Evolutionary conservation across 345 rosid species (phyloP).

Genomic region (Syzygium grande): DNA sequence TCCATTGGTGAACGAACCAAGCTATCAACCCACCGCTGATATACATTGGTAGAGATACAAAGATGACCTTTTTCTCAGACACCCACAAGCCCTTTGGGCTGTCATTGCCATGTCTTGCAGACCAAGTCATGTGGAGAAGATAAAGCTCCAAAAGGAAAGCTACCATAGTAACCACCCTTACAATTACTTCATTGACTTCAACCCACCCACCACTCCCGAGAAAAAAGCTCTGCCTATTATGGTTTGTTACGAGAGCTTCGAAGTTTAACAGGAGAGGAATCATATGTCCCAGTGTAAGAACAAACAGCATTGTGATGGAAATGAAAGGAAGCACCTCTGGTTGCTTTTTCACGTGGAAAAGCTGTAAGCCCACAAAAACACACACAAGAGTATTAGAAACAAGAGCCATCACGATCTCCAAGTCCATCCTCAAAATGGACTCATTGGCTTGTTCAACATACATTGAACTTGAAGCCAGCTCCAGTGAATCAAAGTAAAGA

Average conservation of each 20-base stretch:
- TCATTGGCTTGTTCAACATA: slow-evolving; percentile 49
- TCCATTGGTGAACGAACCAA: slow-evolving; percentile 42
- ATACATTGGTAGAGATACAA: slow-evolving; percentile 50
- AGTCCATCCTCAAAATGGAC: slow-evolving; percentile 86
- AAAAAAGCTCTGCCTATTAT: slow-evolving; percentile 41
- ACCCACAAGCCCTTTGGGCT: slow-evolving; percentile 34
- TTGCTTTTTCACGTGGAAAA: slow-evolving; percentile 63
- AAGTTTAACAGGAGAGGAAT: slow-evolving; percentile 72
- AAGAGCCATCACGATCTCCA: slow-evolving; percentile 73
- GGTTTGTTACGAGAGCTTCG: slow-evolving; percentile 43
- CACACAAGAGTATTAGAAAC: slow-evolving; percentile 69
- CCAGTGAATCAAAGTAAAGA: slow-evolving; percentile 48
- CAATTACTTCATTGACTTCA: slow-evolving; percentile 74
- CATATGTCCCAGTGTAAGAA: slow-evolving; percentile 72
- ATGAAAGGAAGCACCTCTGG: slow-evolving; percentile 63
- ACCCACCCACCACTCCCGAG: slow-evolving; percentile 75
- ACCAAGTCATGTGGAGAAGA: slow-evolving; percentile 75
- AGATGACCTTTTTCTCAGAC: slow-evolving; percentile 61
- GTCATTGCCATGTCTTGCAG: slow-evolving; percentile 34
- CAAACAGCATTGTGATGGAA: slow-evolving; percentile 52
- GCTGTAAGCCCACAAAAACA: slow-evolving; percentile 61
- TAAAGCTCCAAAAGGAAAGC: slow-evolving; percentile 80
- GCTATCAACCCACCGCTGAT: slow-evolving; percentile 54
- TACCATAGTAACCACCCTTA: slow-evolving; percentile 68
- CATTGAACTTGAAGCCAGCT: slow-evolving; percentile 48